A percentile compares a stretch with the other conserved stretches of the same genome.
Conservation (phyloP, 2,329 filamentous ascomycete species). For the Arthroderma uncinatum region DNA sequence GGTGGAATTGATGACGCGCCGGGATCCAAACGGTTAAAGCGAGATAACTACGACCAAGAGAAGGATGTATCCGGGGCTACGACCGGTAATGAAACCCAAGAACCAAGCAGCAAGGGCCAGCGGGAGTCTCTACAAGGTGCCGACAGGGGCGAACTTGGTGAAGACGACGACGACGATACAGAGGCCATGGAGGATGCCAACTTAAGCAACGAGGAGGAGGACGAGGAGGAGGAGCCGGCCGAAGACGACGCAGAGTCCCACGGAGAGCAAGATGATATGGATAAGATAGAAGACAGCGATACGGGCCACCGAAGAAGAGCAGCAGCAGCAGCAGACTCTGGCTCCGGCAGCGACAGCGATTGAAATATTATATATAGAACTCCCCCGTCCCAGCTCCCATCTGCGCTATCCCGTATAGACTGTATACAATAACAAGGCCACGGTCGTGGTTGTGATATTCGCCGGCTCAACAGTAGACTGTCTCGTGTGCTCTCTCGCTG, state of each 20-base stretch:
- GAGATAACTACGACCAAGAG: conserved; percentile 19
- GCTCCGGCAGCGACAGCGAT: conserved; percentile 6
- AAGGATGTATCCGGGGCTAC: conserved; percentile 7
- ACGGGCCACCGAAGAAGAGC: not conserved
- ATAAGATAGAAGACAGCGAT: conserved; percentile 6
- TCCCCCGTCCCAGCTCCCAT: too few relatives aligned
- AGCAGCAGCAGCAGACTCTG: not conserved
- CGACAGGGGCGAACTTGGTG: not conserved
- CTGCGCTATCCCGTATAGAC: too few relatives aligned
- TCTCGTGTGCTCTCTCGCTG: not conserved
- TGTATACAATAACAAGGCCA: too few relatives aligned
- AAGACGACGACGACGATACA: not conserved
- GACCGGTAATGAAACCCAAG: not conserved
- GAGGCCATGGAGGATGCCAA: conserved; percentile 6
- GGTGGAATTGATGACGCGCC: conserved; percentile 51
- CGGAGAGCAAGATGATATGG: conserved; percentile 12
- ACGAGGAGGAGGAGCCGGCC: conserved; percentile 19
- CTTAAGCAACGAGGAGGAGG: conserved; percentile 12
- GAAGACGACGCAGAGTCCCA: conserved; percentile 17
- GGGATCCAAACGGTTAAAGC: conserved; percentile 17
- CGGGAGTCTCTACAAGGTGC: not conserved
- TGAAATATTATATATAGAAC: not conserved
- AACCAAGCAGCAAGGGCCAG: not conserved
- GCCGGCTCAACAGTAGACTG: not conserved
- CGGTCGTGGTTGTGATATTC: too few relatives aligned